These are phyloP conservation scores for Cryptococcus sp. DNA, from an alignment of 1,284 basidiomycete species.

Conservation along the genomic window DNA sequence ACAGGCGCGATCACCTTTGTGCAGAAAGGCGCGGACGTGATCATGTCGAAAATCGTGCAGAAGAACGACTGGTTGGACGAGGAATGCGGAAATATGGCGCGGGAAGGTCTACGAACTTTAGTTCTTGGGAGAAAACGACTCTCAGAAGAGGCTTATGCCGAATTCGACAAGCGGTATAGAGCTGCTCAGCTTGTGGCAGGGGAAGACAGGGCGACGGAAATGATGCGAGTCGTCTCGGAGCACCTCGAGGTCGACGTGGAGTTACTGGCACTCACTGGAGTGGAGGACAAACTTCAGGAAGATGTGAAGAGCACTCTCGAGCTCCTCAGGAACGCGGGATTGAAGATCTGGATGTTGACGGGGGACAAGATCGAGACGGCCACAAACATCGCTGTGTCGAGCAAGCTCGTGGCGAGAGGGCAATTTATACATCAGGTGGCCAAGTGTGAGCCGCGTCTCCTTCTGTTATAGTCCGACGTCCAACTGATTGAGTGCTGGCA, in stretches of 20 bases:
- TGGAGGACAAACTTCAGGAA: constrained; percentile 98
- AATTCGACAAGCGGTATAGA: constrained; percentile 75
- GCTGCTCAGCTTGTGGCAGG: constrained; percentile 70
- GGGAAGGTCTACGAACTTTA: constrained; percentile 91
- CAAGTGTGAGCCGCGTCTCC: constrained; percentile 66
- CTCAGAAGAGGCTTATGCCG: constrained; percentile 66
- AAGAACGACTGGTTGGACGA: constrained; percentile 99
- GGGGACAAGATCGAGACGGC: constrained; percentile 99
- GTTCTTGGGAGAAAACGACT: constrained; percentile 86
- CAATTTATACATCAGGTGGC: constrained; percentile 98
- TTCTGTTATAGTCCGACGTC: too few relatives aligned
- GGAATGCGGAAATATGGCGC: constrained; percentile 97
- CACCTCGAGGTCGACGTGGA: constrained; percentile 88
- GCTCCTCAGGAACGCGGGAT: constrained; percentile 88
- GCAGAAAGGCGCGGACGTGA: constrained; percentile 96
- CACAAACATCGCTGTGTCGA: constrained; percentile 96
- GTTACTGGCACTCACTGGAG: constrained; percentile 89
- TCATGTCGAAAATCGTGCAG: constrained; percentile 92
- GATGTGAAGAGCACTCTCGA: constrained; percentile 94
- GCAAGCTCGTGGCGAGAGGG: constrained; percentile 90
- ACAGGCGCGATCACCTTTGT: constrained; percentile 82
- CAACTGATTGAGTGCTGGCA: constrained; percentile 42
- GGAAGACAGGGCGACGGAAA: constrained; percentile 78
- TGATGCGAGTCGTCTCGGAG: constrained; percentile 71
- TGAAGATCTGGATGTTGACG: constrained; percentile 99